Evolutionary conservation across 129 eudicot genomes (phyloP), one percentile per base, ranked within the genome.

Genomic region (Saussurea involucrata): DNA sequence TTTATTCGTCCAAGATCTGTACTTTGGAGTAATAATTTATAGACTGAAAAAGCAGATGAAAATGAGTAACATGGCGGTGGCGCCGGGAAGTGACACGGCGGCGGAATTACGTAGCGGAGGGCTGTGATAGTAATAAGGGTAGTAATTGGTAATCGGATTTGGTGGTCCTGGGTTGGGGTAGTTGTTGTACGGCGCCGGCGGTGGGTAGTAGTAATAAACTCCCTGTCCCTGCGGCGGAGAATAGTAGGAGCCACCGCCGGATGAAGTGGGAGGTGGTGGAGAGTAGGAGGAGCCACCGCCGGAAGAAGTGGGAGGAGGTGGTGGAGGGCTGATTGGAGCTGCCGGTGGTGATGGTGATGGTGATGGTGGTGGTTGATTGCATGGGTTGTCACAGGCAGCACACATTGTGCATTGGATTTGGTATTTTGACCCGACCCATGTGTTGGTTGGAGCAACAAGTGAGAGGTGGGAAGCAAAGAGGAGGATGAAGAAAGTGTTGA

Each of bases 331-430:
- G 17, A 80, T 66, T 18, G 84, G 82, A 0, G 85, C 49, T 0
- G 83, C 64, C 1, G 88, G 76, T 17, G 93, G 80, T 0, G 82
- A 13, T 2, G 89, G 80, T 2, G 82, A 80, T 9, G 89, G 81
- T 12, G 93, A 69, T 5, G 95, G 78, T 2, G 86, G 74, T 66
- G 77, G 67, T 61, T 84, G 78, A 86, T 66, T 76, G 76, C 97
- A 92, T 25, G 97, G 97, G 78, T 89, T 89, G 89, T 92, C 97
- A 84, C 97, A 92, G 9, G 92, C 90, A 3, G 95, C 79, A 55
- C 97, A 92, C 97, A 92, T 89, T 85, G 92, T 89, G 80, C 97
- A 92, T 80, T 89, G 80, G 77, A 92, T 87, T 69, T 87, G 88
- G 84, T 85, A 92, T 80, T 89, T 92, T 24, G 97, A 92, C 44